A percentile compares a stretch with the other conserved stretches of the same genome.
Conservation (phyloP, 192 early-diverging fungal species). For the Thamnidium elegans region DNA sequence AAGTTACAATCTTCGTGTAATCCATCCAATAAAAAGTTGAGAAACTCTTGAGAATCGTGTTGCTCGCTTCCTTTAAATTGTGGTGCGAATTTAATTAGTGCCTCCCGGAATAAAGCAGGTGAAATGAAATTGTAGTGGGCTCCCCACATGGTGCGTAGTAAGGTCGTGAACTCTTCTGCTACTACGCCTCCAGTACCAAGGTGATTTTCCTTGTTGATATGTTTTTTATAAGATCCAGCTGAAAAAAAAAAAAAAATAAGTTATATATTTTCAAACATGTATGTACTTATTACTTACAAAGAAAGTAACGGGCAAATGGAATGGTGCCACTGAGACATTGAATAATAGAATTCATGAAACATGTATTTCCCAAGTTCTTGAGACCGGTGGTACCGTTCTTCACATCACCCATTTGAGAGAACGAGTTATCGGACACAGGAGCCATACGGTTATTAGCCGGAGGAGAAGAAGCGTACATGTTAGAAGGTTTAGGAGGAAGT, state of each 20-base stretch:
- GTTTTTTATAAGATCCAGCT: conserved; percentile 58
- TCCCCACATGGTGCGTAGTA: conserved; percentile 83
- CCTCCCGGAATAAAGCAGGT: conserved; percentile 74
- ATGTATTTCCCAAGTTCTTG: conserved; percentile 82
- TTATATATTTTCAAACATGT: too few species aligned
- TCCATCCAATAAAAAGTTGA: conserved; percentile 83
- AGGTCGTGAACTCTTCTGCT: conserved; percentile 70
- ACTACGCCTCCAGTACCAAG: conserved; percentile 73
- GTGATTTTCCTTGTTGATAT: conserved; percentile 65
- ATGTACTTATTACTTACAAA: conserved; percentile 26
- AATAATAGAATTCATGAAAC: conserved; percentile 83
- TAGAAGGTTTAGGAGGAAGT: background rate
- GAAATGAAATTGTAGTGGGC: conserved; percentile 73
- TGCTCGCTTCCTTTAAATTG: conserved; percentile 90
- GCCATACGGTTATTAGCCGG: background rate
- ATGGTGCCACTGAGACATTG: conserved; percentile 74
- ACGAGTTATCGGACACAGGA: conserved; percentile 27
- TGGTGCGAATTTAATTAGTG: conserved; percentile 69
- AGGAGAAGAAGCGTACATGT: background rate
- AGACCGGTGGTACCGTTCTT: conserved; percentile 63
- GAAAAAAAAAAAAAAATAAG: background rate
- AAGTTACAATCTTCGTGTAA: conserved; percentile 92
- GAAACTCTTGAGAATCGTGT: conserved; percentile 97
- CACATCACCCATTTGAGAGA: conserved; percentile 44
- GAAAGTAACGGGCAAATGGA: conserved; percentile 70